phyloP scores from a whole-genome alignment of 2,329 filamentous ascomycete species.

The Fusarium sp. region DNA sequence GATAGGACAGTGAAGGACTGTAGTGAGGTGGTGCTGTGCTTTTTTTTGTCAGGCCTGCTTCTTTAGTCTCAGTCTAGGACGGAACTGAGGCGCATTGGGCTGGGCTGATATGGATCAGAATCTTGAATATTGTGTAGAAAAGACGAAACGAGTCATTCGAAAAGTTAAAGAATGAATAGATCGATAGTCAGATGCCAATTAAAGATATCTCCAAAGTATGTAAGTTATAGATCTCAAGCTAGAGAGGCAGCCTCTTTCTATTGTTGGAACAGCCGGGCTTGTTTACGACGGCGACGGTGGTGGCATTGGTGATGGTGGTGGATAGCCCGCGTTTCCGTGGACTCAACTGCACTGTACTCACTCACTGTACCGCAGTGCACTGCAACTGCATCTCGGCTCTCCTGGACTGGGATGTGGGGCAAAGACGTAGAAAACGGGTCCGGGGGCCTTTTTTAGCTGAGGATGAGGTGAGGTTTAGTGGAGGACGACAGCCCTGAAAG shows the following conservation, averaged over 20 bases:
- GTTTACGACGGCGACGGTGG: conserved; percentile 39
- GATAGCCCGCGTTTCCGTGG: background rate
- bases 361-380: background rate
- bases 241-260: conserved; percentile 39
- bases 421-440: conserved; percentile 22
- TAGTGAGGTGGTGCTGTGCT: conserved; percentile 27
- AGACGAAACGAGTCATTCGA: conserved; percentile 1
- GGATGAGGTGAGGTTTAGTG: conserved; percentile 37
- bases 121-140: background rate
- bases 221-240: conserved; percentile 28
- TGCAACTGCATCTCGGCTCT: conserved; percentile 12
- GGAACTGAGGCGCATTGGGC: conserved; percentile 32
- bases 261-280: conserved; percentile 36
- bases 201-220: background rate
- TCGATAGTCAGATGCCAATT: background rate
- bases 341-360: background rate
- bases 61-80: conserved; percentile 21
- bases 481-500: conserved; percentile 26
- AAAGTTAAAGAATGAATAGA: conserved; percentile 2
- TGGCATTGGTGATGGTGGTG: conserved; percentile 35
- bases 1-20: conserved; percentile 24
- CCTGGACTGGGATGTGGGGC: conserved; percentile 32
- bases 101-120: conserved; percentile 19
- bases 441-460: conserved; percentile 37
- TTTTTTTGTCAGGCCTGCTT: conserved; percentile 22